Evolutionary conservation across 257 asterid genomes (phyloP).

Genomic region (Rhazya stricta): DNA sequence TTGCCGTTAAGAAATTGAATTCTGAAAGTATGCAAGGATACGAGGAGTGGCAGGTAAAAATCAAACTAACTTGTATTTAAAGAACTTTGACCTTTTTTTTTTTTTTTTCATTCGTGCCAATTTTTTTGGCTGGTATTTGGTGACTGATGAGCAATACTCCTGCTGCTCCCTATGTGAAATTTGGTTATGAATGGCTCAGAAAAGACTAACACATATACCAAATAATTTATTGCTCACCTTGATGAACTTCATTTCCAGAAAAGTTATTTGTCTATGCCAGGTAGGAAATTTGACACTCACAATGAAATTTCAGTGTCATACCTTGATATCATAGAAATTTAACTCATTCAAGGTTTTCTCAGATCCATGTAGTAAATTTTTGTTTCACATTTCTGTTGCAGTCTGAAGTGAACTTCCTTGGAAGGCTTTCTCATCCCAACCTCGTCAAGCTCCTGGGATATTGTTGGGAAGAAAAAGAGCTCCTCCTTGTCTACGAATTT

Average conservation of each 20-base stretch:
- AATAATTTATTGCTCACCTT: not conserved
- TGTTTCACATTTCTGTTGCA: slow-evolving; percentile 26
- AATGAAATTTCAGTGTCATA: not conserved
- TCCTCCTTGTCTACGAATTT: slow-evolving; percentile 78
- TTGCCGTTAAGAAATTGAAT: slow-evolving; percentile 81
- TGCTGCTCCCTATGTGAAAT: not conserved
- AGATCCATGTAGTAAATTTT: not conserved
- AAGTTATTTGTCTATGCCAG: not conserved
- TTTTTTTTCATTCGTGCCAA: too few relatives aligned
- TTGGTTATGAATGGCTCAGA: not conserved
- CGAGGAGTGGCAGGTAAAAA: slow-evolving; percentile 71
- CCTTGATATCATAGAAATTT: not conserved
- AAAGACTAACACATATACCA: not conserved
- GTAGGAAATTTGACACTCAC: not conserved
- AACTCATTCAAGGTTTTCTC: not conserved
- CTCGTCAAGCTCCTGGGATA: slow-evolving; percentile 82
- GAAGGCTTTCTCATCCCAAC: slow-evolving; percentile 73
- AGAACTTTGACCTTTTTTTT: too few relatives aligned
- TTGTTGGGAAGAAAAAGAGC: slow-evolving; percentile 72
- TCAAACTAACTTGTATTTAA: not conserved
- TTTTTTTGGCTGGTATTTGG: too few relatives aligned
- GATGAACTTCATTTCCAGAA: not conserved
- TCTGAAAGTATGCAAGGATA: slow-evolving; percentile 68
- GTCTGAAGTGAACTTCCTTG: slow-evolving; percentile 86
- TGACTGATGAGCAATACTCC: not conserved